phyloP scores from a whole-genome alignment of 129 eudicot genomes.

The Solidago caesia region DNA sequence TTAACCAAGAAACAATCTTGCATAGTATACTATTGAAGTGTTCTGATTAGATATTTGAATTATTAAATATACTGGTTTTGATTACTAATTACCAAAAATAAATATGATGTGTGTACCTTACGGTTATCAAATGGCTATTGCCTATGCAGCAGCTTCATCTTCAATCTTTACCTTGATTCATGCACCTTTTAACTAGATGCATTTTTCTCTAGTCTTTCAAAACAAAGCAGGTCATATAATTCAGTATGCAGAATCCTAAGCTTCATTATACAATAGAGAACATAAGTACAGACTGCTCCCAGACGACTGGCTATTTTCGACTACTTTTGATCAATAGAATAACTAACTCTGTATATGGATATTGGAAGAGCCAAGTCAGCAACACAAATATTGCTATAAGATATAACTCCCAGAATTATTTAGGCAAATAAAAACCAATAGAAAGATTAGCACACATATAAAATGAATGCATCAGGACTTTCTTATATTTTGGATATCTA shows the following conservation, averaged over 20 bases:
- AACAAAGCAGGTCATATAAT: neutral
- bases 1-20: neutral
- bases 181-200: neutral
- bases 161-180: neutral
- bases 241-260: slow-evolving; percentile 6
- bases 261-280: neutral
- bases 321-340: neutral
- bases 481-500: neutral
- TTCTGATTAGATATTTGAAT: neutral
- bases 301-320: neutral
- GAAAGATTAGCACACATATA: neutral
- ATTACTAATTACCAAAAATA: neutral
- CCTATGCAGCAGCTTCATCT: neutral
- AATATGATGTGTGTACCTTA: neutral
- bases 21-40: neutral
- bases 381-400: neutral
- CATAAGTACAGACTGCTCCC: neutral
- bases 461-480: neutral
- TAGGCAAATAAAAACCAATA: neutral
- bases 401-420: neutral
- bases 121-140: neutral
- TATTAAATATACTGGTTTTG: neutral
- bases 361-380: neutral
- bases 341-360: neutral
- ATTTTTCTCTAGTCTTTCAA: neutral